Evolutionary conservation across 2,329 filamentous ascomycete genomes (phyloP).

Genomic region (Microsporum audouinii): DNA sequence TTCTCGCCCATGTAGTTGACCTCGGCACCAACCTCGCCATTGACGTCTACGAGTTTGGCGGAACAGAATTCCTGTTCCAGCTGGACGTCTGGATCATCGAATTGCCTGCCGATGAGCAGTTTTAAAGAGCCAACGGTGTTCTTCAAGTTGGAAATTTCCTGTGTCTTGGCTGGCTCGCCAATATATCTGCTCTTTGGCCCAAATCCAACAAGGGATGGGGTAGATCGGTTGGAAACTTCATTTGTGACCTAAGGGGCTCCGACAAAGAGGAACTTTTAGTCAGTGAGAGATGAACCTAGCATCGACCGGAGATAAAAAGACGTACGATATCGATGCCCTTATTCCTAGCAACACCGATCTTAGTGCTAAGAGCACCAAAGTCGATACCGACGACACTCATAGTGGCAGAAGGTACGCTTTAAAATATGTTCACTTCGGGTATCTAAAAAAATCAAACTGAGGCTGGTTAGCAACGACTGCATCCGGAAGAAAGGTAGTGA

Average conservation of each 20-base stretch:
- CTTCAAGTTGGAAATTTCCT: conserved; percentile 98
- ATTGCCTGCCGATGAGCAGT: conserved; percentile 75
- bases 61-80: conserved; percentile 88
- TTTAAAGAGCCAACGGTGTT: conserved; percentile 93
- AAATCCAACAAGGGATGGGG: conserved; percentile 93
- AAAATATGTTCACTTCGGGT: background rate
- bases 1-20: conserved; percentile 89
- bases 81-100: conserved; percentile 83
- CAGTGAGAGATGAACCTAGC: conserved; percentile 14
- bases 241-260: conserved; percentile 65
- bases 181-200: conserved; percentile 87
- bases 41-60: conserved; percentile 72
- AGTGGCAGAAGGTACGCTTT: conserved; percentile 20
- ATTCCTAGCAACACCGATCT: conserved; percentile 94
- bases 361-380: conserved; percentile 92
- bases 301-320: conserved; percentile 27
- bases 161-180: conserved; percentile 91
- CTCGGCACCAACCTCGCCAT: conserved; percentile 90
- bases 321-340: conserved; percentile 97
- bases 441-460: background rate
- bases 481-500: background rate
- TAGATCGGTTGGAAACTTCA: conserved; percentile 96
- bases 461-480: background rate
- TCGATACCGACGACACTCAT: conserved; percentile 70
- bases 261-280: conserved; percentile 12